These are phyloP conservation scores for Plasmodium adleri DNA, from an alignment of 169 alveolate species.

Conservation along the genomic window DNA sequence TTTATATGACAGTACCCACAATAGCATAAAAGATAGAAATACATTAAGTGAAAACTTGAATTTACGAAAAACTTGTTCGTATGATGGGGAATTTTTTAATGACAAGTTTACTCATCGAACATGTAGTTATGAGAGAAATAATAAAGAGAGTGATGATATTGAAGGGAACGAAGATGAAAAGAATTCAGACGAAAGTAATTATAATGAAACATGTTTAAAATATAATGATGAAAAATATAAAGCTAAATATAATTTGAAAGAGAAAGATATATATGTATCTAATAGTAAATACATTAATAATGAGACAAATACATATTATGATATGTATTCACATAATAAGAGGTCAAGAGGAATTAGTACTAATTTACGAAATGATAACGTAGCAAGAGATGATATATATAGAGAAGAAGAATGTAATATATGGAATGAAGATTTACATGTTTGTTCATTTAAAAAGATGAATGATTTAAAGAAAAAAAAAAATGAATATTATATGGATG, in stretches of 20 bases:
- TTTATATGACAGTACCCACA: too few relatives aligned
- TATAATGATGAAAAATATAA: constrained; percentile 32
- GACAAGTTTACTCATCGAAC: background rate
- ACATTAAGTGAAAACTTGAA: too few relatives aligned
- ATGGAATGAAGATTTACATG: constrained; percentile 11
- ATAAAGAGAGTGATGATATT: background rate
- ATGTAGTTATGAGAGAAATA: background rate
- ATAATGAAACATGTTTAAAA: constrained; percentile 12
- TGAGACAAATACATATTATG: background rate
- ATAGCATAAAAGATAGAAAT: too few relatives aligned
- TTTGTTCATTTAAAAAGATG: background rate
- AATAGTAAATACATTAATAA: constrained; percentile 14
- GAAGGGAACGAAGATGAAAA: constrained; percentile 5
- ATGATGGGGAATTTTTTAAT: background rate
- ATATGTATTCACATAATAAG: constrained; percentile 19
- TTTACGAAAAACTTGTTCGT: too few relatives aligned
- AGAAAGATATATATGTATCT: background rate
- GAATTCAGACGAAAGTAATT: constrained; percentile 9
- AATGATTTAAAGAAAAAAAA: constrained; percentile 15
- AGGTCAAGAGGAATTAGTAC: background rate
- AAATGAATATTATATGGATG: constrained; percentile 11
- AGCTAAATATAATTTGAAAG: background rate
- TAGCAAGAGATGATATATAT: background rate
- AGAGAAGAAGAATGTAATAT: constrained; percentile 15
- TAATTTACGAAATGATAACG: constrained; percentile 26